Conservation (phyloP, 495 filamentous ascomycete species). For the Alectoria sarmentosa region DNA sequence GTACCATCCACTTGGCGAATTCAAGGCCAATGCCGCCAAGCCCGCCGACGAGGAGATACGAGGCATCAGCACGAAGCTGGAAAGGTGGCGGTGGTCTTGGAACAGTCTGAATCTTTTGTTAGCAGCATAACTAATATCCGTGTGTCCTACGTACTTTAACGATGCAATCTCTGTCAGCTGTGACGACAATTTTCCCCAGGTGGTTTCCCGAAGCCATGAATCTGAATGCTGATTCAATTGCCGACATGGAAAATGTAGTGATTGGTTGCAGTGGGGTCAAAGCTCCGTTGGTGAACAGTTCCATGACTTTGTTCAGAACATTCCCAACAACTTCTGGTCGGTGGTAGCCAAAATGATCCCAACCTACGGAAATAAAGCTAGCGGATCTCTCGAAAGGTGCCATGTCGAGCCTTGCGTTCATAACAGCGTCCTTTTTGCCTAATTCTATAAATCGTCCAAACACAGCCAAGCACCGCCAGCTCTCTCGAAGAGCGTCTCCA, state of each 20-base stretch:
- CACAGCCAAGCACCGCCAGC: slow-evolving; percentile 33
- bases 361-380: slow-evolving; percentile 42
- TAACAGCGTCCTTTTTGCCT: slow-evolving; percentile 44
- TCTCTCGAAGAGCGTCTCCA: slow-evolving; percentile 21
- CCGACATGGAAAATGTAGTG: slow-evolving; percentile 15
- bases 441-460: slow-evolving; percentile 36
- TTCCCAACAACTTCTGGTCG: slow-evolving; percentile 31
- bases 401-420: slow-evolving; percentile 16
- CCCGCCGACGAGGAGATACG: slow-evolving; percentile 35
- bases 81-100: slow-evolving; percentile 12
- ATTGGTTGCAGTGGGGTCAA: slow-evolving; percentile 14
- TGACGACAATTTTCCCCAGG: slow-evolving; percentile 21
- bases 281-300: slow-evolving; percentile 4
- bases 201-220: slow-evolving; percentile 19
- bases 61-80: slow-evolving; percentile 19
- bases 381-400: slow-evolving; percentile 8
- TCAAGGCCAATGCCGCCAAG: slow-evolving; percentile 50
- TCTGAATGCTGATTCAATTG: slow-evolving; percentile 49
- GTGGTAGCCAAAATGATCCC: slow-evolving; percentile 36
- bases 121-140: neutral
- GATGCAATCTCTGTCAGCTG: slow-evolving; percentile 13
- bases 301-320: slow-evolving; percentile 34
- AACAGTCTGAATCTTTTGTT: neutral
- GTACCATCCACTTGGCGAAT: slow-evolving; percentile 48
- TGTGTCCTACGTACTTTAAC: slow-evolving; percentile 14